These are phyloP conservation scores for Cubamyces sp. DNA, from an alignment of 768 basidiomycete genomes.

Conservation along the genomic window DNA sequence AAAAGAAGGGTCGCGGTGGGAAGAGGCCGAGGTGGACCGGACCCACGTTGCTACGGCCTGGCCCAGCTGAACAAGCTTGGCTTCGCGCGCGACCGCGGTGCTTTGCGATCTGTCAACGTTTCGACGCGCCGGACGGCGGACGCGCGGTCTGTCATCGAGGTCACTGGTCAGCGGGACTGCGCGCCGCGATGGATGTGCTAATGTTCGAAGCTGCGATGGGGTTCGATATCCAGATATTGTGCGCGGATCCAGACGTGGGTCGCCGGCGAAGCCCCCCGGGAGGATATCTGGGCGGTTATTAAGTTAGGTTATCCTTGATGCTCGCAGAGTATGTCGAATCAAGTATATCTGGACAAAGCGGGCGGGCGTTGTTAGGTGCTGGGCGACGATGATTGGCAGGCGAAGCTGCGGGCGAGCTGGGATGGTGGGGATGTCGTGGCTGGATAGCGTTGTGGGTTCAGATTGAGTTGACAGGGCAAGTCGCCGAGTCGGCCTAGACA, in stretches of 20 bases:
- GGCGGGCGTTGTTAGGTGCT: too few relatives aligned
- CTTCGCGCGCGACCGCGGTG: constrained; percentile 10
- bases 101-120: constrained; percentile 18
- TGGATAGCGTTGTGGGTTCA: constrained; percentile 2
- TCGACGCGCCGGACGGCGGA: not conserved
- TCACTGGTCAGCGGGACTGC: not conserved
- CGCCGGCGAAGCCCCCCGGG: too few relatives aligned
- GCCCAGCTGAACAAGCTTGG: not conserved
- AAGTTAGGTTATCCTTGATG: too few relatives aligned
- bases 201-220: too few relatives aligned
- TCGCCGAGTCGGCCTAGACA: not conserved
- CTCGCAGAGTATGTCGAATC: too few relatives aligned
- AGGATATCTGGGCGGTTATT: too few relatives aligned
- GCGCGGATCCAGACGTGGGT: too few relatives aligned
- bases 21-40: constrained; percentile 19
- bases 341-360: too few relatives aligned
- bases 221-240: too few relatives aligned
- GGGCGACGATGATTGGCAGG: too few relatives aligned
- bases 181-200: not conserved
- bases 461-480: not conserved
- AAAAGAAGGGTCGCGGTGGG: constrained; percentile 12
- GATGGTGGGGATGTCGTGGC: not conserved
- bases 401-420: too few relatives aligned
- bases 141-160: too few relatives aligned
- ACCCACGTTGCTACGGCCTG: constrained; percentile 19